Evolutionary conservation across 768 basidiomycete species (phyloP), one percentile per base, ranked within the genome.

Genomic region (Trametes sanguinea): DNA sequence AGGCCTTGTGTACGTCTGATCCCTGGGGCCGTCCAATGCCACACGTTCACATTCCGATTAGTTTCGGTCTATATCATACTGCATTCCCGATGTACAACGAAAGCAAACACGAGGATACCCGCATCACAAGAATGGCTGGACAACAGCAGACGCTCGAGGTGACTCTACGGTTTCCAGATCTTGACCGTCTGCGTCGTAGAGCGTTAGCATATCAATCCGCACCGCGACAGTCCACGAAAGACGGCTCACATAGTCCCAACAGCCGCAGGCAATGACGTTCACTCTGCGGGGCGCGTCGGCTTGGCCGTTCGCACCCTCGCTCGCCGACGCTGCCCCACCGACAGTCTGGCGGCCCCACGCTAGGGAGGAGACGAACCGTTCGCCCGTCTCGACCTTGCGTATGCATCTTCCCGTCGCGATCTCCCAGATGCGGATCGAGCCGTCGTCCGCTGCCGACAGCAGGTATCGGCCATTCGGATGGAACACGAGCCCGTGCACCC

Each of bases 381-480:
- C 50, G 13, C 45, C 50, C 4, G 58, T 60, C 22, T 60, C 58
- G 4, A 60, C 14, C 37, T 52, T 60, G 47, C 67, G 68, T 39
- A 74, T 71, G 67, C 83, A 83, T 47, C 82, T 73, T 1, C 83
- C 84, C 4, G 78, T 79, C 48, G 73, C 72, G 33, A 85, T 71
- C 65, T 84, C 84, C 83, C 84, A 85, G 1, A 84, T 75, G 8
- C 81, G 78, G 45, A 84, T 75, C 14, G 84, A 81, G 67, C 83
- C 80, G 73, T 84, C 84, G 71, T 85, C 84, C 4, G 82, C 81
- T 0, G 81, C 82, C 5, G 82, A 83, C 7, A 85, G 74, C 32
- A 85, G 75, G 65, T 77, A 80, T 64, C 82, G 83, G 27, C 84
- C 83, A 14, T 74, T 74, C 0, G 84, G 83, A 65, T 84, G 84